phyloP scores from a whole-genome alignment of 2,329 filamentous ascomycete genomes.

The Zymoseptoria ardabiliae region DNA sequence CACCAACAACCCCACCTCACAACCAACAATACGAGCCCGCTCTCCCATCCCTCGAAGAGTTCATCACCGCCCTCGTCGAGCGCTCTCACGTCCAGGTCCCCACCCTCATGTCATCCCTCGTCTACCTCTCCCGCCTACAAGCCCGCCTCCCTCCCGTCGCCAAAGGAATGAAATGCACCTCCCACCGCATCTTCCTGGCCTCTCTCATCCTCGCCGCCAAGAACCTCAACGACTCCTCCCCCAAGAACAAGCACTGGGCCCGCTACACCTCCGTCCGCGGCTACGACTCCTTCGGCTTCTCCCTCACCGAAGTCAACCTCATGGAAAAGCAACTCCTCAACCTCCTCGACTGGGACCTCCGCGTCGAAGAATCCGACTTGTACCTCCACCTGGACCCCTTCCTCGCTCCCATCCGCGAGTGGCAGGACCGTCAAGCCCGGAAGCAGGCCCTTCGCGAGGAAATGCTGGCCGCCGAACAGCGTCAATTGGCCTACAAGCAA shows the following conservation, averaged over 20 bases:
- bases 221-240: constrained; percentile 96
- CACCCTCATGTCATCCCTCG: constrained; percentile 91
- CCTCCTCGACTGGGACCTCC: constrained; percentile 88
- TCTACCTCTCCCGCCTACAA: constrained; percentile 82
- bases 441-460: constrained; percentile 42
- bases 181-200: constrained; percentile 94
- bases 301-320: constrained; percentile 89
- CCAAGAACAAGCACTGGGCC: constrained; percentile 99
- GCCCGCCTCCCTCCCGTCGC: constrained; percentile 83
- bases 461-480: constrained; percentile 25
- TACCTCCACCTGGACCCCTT: constrained; percentile 82
- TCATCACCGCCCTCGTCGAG: constrained; percentile 85
- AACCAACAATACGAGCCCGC: constrained; percentile 42
- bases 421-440: constrained; percentile 47
- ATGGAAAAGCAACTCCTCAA: constrained; percentile 99
- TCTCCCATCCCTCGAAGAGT: constrained; percentile 76
- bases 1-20: constrained; percentile 52
- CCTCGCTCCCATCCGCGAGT: constrained; percentile 71
- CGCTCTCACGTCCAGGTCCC: constrained; percentile 95
- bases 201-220: constrained; percentile 81
- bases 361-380: constrained; percentile 77
- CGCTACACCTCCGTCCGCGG: constrained; percentile 74
- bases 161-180: constrained; percentile 92
- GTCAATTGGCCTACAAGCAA: constrained; percentile 29
- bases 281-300: constrained; percentile 79